Evolutionary conservation across 169 alveolate genomes (phyloP).

Genomic region (Plasmodium cynomolgi): DNA sequence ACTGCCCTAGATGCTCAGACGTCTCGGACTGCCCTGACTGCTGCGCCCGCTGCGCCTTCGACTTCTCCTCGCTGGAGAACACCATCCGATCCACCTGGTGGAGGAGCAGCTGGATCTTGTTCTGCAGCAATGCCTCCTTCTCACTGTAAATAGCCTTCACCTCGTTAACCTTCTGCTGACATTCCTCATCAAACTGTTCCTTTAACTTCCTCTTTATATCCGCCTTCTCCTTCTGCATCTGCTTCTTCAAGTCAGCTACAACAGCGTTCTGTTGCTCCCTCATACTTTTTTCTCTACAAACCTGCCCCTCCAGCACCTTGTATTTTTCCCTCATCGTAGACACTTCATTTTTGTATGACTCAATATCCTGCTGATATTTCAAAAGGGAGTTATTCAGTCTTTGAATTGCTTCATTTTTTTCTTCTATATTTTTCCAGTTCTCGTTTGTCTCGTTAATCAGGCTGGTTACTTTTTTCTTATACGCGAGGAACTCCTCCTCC

Average conservation of each 20-base stretch:
- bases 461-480: slow-evolving; percentile 27
- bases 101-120: slow-evolving; percentile 18
- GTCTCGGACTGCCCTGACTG: background rate
- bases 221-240: slow-evolving; percentile 32
- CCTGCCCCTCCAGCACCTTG: slow-evolving; percentile 20
- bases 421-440: slow-evolving; percentile 38
- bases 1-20: background rate
- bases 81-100: slow-evolving; percentile 33
- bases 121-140: slow-evolving; percentile 43
- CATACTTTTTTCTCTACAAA: slow-evolving; percentile 43
- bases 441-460: slow-evolving; percentile 40
- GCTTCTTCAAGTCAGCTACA: slow-evolving; percentile 19
- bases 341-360: slow-evolving; percentile 30
- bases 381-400: slow-evolving; percentile 14
- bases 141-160: slow-evolving; percentile 16
- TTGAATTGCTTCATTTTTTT: slow-evolving; percentile 14
- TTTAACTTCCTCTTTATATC: slow-evolving; percentile 40
- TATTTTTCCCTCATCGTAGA: slow-evolving; percentile 19
- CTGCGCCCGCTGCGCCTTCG: background rate
- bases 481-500: slow-evolving; percentile 33
- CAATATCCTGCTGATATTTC: slow-evolving; percentile 45
- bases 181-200: slow-evolving; percentile 46
- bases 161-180: slow-evolving; percentile 32
- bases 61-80: slow-evolving; percentile 44
- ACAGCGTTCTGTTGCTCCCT: slow-evolving; percentile 17